Evolutionary conservation across 495 filamentous ascomycete genomes (phyloP), one percentile per base, ranked within the genome.

Genomic region (Aspergillus asperescens): DNA sequence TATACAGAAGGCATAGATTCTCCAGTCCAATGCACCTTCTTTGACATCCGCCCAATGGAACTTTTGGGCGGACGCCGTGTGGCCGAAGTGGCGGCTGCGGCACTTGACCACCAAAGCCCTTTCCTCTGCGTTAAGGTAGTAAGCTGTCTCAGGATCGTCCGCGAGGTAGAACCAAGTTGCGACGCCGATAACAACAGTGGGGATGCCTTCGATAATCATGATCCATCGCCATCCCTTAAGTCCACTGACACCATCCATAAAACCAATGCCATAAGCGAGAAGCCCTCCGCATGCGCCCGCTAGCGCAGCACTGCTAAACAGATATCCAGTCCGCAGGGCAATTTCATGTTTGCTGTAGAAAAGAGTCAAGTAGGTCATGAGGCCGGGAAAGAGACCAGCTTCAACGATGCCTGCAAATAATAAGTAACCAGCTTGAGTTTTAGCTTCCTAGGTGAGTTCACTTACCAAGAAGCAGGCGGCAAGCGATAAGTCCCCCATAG

Each of bases 251-350:
- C 85, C 85, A 38, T 86, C 79, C 81, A 90, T 84, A 54, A 80
- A 78, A 0, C 85, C 82, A 49, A 92, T 88, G 1, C 71, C 84
- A 49, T 84, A 89, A 1, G 88, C 86, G 3, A 92, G 69, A 0
- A 91, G 71, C 0, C 88, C 88, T 18, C 88, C 88, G 53, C 82
- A 83, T 15, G 85, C 87, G 5, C 88, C 88, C 3, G 87, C 83
- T 10, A 90, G 72, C 1, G 88, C 87, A 2, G 88, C 80, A 35
- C 78, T 85, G 47, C 86, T 84, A 63, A 91, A 91, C 4, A 91
- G 74, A 59, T 89, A 89, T 0, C 83, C 81, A 4, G 88, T 82
- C 22, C 88, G 80, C 27, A 89, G 71, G 7, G 86, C 87, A 18
- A 89, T 78, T 58, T 90, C 86, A 7, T 77, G 75, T 55, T 86